Conservation (phyloP, 2,329 filamentous ascomycete species). For the Monosporascus ibericus region DNA sequence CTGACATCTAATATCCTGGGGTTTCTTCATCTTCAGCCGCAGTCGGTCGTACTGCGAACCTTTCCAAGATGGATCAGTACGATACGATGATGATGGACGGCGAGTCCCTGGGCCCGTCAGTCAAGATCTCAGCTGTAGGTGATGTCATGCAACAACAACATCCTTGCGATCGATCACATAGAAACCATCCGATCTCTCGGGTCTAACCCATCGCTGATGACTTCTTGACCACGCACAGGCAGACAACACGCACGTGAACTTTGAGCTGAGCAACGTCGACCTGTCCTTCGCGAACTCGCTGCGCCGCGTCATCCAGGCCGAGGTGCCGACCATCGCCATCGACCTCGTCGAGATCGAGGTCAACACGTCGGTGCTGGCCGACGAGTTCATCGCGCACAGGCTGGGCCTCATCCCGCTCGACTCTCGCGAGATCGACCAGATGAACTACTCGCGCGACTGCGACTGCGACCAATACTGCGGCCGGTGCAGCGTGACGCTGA, state of each 20-base stretch:
- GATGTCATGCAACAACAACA: slow-evolving; percentile 1
- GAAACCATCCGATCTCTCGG: too few relatives aligned
- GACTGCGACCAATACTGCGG: slow-evolving; percentile 96
- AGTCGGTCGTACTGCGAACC: background rate
- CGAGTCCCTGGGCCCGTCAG: slow-evolving; percentile 49
- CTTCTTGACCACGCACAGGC: slow-evolving; percentile 47
- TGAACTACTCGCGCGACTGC: slow-evolving; percentile 88
- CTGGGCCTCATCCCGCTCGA: slow-evolving; percentile 85
- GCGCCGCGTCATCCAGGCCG: slow-evolving; percentile 83
- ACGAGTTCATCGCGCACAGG: slow-evolving; percentile 92
- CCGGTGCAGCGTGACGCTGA: slow-evolving; percentile 79
- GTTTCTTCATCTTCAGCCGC: background rate
- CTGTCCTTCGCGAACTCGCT: slow-evolving; percentile 89
- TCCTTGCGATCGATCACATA: too few relatives aligned
- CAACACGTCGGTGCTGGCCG: slow-evolving; percentile 93
- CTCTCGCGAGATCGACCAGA: slow-evolving; percentile 73
- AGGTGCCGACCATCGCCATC: slow-evolving; percentile 91
- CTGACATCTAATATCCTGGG: too few relatives aligned
- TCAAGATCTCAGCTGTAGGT: slow-evolving; percentile 55
- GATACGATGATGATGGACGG: slow-evolving; percentile 55
- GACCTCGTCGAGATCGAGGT: slow-evolving; percentile 88
- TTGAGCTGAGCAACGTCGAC: slow-evolving; percentile 84
- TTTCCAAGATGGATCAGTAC: slow-evolving; percentile 43
- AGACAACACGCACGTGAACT: slow-evolving; percentile 76
- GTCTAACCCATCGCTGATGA: too few relatives aligned